Evolutionary conservation across 1,139 yeast genomes (phyloP).

Genomic region (Yamadazyma kanchanaburiensis): DNA sequence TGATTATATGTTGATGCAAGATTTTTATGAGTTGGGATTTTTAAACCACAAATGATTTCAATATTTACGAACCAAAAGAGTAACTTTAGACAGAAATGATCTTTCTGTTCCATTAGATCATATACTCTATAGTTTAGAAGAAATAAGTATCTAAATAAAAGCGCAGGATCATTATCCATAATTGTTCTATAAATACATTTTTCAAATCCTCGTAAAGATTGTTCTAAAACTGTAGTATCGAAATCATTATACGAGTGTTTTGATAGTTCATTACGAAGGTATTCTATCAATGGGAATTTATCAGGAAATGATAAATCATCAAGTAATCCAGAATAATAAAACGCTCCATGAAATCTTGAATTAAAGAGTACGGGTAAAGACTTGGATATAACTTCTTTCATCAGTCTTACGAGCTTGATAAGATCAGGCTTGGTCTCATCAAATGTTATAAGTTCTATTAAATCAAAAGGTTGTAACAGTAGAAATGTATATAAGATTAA

Average conservation of each 20-base stretch:
- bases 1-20: neutral
- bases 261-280: slow-evolving; percentile 10
- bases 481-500: slow-evolving; percentile 22
- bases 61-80: slow-evolving; percentile 10
- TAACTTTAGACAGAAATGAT: slow-evolving; percentile 23
- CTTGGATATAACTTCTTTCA: neutral
- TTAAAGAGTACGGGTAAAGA: slow-evolving; percentile 2
- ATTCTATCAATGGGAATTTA: slow-evolving; percentile 1
- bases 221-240: no score
- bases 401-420: slow-evolving; percentile 3
- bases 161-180: neutral
- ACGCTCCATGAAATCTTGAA: slow-evolving; percentile 1
- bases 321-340: neutral
- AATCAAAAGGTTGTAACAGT: slow-evolving; percentile 23
- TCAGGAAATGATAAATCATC: neutral
- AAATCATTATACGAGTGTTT: no score
- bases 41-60: neutral
- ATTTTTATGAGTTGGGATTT: neutral
- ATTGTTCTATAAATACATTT: neutral
- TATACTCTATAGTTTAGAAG: slow-evolving; percentile 6
- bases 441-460: slow-evolving; percentile 18
- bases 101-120: slow-evolving; percentile 12
- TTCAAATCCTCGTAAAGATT: no score
- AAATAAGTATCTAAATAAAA: neutral
- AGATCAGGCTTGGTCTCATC: slow-evolving; percentile 4